Base-by-base conservation (phyloP, 2,329 filamentous ascomycete species). In the Teratosphaeria gauchensis region DNA sequence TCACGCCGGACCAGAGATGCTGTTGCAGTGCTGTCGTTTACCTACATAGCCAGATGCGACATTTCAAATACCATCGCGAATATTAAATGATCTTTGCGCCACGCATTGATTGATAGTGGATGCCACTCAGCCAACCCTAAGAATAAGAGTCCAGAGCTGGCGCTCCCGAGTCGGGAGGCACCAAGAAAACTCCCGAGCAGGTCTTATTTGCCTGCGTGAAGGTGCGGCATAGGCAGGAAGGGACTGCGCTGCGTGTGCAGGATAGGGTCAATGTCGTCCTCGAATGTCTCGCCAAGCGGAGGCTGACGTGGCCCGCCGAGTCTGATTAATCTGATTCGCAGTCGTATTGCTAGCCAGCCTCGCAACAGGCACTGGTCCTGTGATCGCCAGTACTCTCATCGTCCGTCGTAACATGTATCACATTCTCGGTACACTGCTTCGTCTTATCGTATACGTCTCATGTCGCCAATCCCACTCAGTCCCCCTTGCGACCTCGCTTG, bases 401-500 rank as follows among this genome's bases (percentile, higher is more conserved):
- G 7, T 48, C n/a, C 19, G 9, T 48, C 42, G n/a, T 42, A 4
- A 42, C 42, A 21, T 48, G 8, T 35, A 7, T 8, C n/a, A 19
- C 21, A 16, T 21, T 21, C 42, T 48, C n/a, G 9, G n/a, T n/a
- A 48, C n/a, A 42, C 35, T 42, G 35, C 35, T 4, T 48, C 42
- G n/a, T 48, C n/a, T n/a, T 21, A 48, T 19, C n/a, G n/a, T 21
- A 2, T 48, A 19, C 33, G 24, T 21, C 19, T 21, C 42, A 21
- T 16, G 16, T 6, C 16, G n/a, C 19, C 42, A 48, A 19, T 9
- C 8, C 7, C 19, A 16, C 42, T 56, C 38, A 51, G 12, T 53
- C 56, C 28, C 53, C 58, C 53, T 54, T 46, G 52, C 59, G 52
- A 12, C 75, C 73, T 62, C 78, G 74, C 74, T 86, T 87, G 66